Base-by-base conservation (phyloP, 768 basidiomycete genomes). In the Calocybe indica region DNA sequence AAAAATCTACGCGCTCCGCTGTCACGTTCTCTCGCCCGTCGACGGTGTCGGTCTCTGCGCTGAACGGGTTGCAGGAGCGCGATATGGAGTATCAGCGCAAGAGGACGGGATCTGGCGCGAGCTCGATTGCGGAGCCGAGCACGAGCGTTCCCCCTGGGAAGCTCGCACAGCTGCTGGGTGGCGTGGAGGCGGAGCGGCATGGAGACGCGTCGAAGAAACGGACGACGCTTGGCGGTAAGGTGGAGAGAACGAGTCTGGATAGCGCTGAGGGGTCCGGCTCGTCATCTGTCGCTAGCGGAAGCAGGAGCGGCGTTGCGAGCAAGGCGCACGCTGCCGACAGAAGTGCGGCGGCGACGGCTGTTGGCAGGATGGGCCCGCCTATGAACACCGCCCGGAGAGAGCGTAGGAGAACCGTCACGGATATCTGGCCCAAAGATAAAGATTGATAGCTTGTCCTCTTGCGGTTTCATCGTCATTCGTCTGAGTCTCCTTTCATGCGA, bases 21-120 rank as follows among this genome's bases (percentile, higher is more conserved):
- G 77, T 81, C 5, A 82, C 82, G 3, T 85, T 88, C 59, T 86
- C 85, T 5, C 76, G 80, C 1, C 80, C 85, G 0, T 69, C 76
- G 22, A 73, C 73, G 5, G 71, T 74, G 36, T 68, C 79, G 2
- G 69, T 82, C 7, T 73, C 73, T 29, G 68, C 80, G 37, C 61
- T 83, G 32, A 74, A 60, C 37, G 80, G 76, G 9, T 63, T 87
- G 28, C 77, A 81, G 52, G 73, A 76, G 57, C 80, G 79, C 48
- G 68, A 75, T 51, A 64, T 58, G 58, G 73, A 58, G 50, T 64
- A 58, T 50, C 61, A 63, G 47, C 62, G 61, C 22, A 63, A 60
- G 53, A 53, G 68, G 36, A 58, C 63, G n/a, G 57, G 55, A 40
- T 62, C 67, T 6, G 49, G 56, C 14, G 55, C 55, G 14, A 59